Conservation (phyloP, 495 filamentous ascomycete genomes). For the Podospora tetraspora region DNA sequence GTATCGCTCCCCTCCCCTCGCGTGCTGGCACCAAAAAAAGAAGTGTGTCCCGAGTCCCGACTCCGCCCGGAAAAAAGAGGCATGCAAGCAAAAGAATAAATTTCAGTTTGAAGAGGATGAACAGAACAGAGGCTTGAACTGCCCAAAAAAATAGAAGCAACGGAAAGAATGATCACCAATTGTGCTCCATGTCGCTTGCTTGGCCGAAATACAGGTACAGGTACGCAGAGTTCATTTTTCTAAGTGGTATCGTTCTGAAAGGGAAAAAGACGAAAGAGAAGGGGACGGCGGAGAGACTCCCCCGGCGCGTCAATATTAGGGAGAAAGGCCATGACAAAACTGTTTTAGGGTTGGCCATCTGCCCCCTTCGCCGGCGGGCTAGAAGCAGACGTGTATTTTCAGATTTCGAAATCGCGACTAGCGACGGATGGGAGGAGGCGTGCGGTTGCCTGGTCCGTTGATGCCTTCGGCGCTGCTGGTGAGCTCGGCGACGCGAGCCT, state of each 20-base stretch:
- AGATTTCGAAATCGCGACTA: slow-evolving; percentile 18
- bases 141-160: not conserved
- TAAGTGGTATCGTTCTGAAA: slow-evolving; percentile 24
- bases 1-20: not conserved
- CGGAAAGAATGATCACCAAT: not conserved
- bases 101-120: not conserved
- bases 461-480: slow-evolving; percentile 57
- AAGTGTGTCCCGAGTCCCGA: not conserved
- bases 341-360: not conserved
- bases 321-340: slow-evolving; percentile 1
- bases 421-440: slow-evolving; percentile 26
- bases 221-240: slow-evolving; percentile 15
- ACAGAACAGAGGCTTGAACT: not conserved
- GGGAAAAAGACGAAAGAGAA: slow-evolving; percentile 9
- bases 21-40: not conserved
- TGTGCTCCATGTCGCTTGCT: not conserved
- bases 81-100: not conserved
- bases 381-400: not conserved
- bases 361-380: not conserved
- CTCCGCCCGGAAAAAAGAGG: not conserved
- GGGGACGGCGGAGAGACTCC: not conserved
- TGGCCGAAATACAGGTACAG: not conserved
- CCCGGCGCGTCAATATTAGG: not conserved
- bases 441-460: slow-evolving; percentile 13
- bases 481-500: slow-evolving; percentile 90